Conservation (phyloP, 139 green algal species). For the Micromonas pusilla region DNA sequence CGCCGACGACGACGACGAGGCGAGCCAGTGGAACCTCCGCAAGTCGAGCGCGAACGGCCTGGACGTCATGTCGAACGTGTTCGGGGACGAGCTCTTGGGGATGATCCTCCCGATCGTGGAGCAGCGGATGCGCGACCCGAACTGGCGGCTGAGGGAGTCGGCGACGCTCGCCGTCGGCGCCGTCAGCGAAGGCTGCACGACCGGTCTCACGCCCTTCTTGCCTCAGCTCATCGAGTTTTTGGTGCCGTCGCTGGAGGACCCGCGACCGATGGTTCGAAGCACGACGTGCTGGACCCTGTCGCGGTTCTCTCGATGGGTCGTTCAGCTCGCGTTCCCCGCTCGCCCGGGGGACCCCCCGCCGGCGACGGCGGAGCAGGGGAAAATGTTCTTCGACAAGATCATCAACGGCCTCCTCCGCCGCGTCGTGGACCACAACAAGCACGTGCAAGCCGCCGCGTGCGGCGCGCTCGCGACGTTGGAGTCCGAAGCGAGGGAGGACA, state of each 20-base stretch:
- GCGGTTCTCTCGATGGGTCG: conserved; percentile 75
- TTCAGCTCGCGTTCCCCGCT: conserved; percentile 16
- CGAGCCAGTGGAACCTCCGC: conserved; percentile 77
- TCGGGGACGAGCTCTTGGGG: conserved; percentile 79
- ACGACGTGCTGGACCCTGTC: conserved; percentile 87
- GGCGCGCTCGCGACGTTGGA: conserved; percentile 58
- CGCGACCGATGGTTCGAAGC: conserved; percentile 62
- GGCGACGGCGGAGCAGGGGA: conserved; percentile 21
- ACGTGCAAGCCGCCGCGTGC: conserved; percentile 73
- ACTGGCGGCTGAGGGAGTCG: conserved; percentile 64
- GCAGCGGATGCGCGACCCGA: conserved; percentile 44
- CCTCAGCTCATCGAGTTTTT: conserved; percentile 70
- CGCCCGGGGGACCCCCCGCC: neutral
- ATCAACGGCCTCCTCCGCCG: conserved; percentile 59
- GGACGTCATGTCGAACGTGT: conserved; percentile 72
- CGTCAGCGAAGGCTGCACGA: conserved; percentile 75
- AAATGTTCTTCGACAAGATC: conserved; percentile 51
- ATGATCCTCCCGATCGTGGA: conserved; percentile 84
- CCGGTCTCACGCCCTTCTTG: conserved; percentile 64
- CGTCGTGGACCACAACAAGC: conserved; percentile 71
- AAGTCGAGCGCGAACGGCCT: conserved; percentile 79
- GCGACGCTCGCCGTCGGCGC: conserved; percentile 88
- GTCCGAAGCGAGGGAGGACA: conserved; percentile 46
- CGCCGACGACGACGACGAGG: conserved; percentile 52
- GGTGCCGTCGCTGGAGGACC: conserved; percentile 61